Evolutionary conservation across 2,329 filamentous ascomycete genomes (phyloP).

Genomic region (Mariannaea sp.): DNA sequence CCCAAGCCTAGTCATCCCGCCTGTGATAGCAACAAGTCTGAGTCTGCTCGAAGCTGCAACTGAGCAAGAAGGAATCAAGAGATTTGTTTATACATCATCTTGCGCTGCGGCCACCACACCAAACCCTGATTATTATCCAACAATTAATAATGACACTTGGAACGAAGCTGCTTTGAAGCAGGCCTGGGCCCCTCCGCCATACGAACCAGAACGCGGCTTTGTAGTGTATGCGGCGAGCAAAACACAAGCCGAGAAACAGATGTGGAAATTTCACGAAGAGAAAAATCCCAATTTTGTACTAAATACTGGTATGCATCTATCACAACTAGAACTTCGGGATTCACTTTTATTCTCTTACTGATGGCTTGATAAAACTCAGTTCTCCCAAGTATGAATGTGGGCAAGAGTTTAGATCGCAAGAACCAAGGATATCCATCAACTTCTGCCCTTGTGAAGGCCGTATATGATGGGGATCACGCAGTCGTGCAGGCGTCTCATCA

Average conservation of each 20-base stretch:
- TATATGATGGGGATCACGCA: too few species aligned
- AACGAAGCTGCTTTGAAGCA: slow-evolving; percentile 39
- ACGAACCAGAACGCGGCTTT: slow-evolving; percentile 32
- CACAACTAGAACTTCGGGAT: too few species aligned
- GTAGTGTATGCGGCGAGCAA: slow-evolving; percentile 45
- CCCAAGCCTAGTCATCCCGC: slow-evolving; percentile 44
- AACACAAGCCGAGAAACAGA: slow-evolving; percentile 38
- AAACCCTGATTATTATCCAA: too few species aligned
- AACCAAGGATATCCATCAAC: slow-evolving; percentile 29
- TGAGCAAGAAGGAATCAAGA: too few species aligned
- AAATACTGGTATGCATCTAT: slow-evolving; percentile 20
- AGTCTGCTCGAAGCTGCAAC: slow-evolving; percentile 38
- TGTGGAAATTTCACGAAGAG: slow-evolving; percentile 42
- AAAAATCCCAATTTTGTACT: slow-evolving; percentile 33
- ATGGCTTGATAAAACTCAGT: too few species aligned
- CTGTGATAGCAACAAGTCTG: slow-evolving; percentile 34
- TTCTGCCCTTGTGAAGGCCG: too few species aligned
- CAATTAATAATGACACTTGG: slow-evolving; percentile 32
- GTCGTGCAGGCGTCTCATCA: too few species aligned
- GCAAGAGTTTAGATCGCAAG: slow-evolving; percentile 21
- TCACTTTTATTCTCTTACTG: too few species aligned
- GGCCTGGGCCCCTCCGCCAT: slow-evolving; percentile 43
- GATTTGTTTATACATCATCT: too few species aligned
- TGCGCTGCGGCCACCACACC: too few species aligned
- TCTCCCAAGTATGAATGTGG: slow-evolving; percentile 33